Evolutionary conservation across 768 basidiomycete genomes (phyloP).

Genomic region (Auricularia sp.): DNA sequence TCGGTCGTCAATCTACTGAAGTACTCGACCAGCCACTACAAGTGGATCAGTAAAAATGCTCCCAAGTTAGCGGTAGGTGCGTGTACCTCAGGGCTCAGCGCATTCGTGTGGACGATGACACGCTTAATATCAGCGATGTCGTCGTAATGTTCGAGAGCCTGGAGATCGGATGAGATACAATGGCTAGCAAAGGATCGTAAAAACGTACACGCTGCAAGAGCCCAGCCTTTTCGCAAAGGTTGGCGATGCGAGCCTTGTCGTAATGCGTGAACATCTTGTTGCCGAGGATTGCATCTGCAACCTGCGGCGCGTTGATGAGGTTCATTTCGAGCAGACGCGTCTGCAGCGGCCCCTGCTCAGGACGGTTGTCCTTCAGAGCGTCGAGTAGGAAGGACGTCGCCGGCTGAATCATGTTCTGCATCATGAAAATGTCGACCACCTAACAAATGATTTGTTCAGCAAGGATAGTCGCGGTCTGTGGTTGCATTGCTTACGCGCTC

Average conservation of each 20-base stretch:
- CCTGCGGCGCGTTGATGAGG: constrained; percentile 92
- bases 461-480: constrained; percentile 13
- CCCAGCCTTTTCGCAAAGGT: constrained; percentile 97
- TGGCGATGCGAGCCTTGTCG: constrained; percentile 92
- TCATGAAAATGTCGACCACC: constrained; percentile 97
- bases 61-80: background rate
- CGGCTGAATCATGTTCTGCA: constrained; percentile 98
- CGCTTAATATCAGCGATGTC: constrained; percentile 98
- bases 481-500: constrained; percentile 49
- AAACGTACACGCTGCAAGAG: constrained; percentile 74
- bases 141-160: constrained; percentile 98
- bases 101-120: constrained; percentile 83
- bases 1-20: constrained; percentile 96
- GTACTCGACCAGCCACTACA: constrained; percentile 90
- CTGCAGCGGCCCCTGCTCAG: constrained; percentile 92
- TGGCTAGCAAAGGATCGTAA: background rate
- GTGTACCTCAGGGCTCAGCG: constrained; percentile 68
- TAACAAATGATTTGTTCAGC: constrained; percentile 27
- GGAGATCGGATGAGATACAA: constrained; percentile 9
- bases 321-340: constrained; percentile 98
- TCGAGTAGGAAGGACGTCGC: constrained; percentile 97
- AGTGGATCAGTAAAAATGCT: constrained; percentile 2
- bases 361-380: constrained; percentile 95
- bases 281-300: constrained; percentile 95
- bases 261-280: constrained; percentile 99